Evolutionary conservation across 148 eudicot genomes (phyloP).

Genomic region (Talinum fruticosum): DNA sequence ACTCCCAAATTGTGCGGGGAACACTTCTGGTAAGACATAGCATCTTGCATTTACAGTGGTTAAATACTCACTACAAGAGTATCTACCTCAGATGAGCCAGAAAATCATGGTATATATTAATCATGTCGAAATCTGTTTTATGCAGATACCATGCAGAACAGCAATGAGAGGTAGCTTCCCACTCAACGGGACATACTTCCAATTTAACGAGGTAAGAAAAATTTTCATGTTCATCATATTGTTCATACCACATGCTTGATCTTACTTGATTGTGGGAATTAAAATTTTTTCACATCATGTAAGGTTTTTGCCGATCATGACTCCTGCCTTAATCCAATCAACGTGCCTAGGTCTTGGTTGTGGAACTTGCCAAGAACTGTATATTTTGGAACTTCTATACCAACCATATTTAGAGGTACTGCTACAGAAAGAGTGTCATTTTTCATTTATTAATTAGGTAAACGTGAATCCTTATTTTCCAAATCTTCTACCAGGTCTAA

Average conservation of each 20-base stretch:
- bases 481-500: constrained; percentile 44
- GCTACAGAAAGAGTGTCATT: not conserved
- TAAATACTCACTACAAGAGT: not conserved
- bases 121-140: constrained; percentile 5
- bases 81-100: too few species aligned
- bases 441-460: too few species aligned
- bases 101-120: constrained; percentile 10
- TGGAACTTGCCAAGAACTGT: constrained; percentile 91
- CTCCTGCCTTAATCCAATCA: constrained; percentile 73
- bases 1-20: constrained; percentile 75
- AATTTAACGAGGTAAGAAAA: constrained; percentile 77
- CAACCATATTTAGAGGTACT: constrained; percentile 90
- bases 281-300: constrained; percentile 4
- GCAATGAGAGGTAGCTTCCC: constrained; percentile 99
- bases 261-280: not conserved
- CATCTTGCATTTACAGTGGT: not conserved
- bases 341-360: constrained; percentile 71
- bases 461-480: constrained; percentile 15
- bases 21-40: constrained; percentile 74
- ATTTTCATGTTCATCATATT: not conserved
- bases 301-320: constrained; percentile 97
- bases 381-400: constrained; percentile 87
- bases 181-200: constrained; percentile 91
- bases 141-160: constrained; percentile 93
- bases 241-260: not conserved